phyloP scores from a whole-genome alignment of 805 yeast species.

The Myxozyma sirexii region DNA sequence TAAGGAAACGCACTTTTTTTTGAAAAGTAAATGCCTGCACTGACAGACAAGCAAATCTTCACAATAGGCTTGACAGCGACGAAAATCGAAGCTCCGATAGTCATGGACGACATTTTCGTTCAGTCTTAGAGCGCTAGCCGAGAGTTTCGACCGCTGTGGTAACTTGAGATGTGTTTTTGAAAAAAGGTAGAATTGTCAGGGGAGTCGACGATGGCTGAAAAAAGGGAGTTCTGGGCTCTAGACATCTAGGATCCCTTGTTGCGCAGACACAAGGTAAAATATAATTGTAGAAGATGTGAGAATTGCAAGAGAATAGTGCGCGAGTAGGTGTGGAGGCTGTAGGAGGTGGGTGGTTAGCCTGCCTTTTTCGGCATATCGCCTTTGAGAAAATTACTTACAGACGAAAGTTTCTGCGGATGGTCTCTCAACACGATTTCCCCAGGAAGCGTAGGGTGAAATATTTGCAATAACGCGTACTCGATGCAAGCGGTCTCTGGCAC shows the following conservation, averaged over 20 bases:
- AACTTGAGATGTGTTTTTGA: not conserved
- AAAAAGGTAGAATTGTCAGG: not conserved
- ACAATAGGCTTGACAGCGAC: slow-evolving; percentile 83
- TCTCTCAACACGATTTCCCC: too few relatives aligned
- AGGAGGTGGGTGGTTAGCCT: too few relatives aligned
- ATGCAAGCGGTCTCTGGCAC: not conserved
- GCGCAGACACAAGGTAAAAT: not conserved
- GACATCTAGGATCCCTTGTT: slow-evolving; percentile 4
- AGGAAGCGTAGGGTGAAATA: too few relatives aligned
- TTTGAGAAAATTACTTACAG: too few relatives aligned
- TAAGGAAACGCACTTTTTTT: slow-evolving; percentile 51
- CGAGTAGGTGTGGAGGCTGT: too few relatives aligned
- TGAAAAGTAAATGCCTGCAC: slow-evolving; percentile 67
- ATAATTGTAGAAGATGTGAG: too few relatives aligned
- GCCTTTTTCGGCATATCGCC: too few relatives aligned
- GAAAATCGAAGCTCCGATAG: slow-evolving; percentile 69
- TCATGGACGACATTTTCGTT: slow-evolving; percentile 14
- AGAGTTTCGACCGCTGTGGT: too few relatives aligned
- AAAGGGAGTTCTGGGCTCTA: not conserved
- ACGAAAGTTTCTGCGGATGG: too few relatives aligned
- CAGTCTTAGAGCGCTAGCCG: too few relatives aligned
- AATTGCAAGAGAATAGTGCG: too few relatives aligned
- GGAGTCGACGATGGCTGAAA: not conserved
- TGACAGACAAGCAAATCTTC: slow-evolving; percentile 74
- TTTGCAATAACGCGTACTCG: too few relatives aligned